Evolutionary conservation across 805 yeast species (phyloP).

Genomic region (Yarrowia deformans): DNA sequence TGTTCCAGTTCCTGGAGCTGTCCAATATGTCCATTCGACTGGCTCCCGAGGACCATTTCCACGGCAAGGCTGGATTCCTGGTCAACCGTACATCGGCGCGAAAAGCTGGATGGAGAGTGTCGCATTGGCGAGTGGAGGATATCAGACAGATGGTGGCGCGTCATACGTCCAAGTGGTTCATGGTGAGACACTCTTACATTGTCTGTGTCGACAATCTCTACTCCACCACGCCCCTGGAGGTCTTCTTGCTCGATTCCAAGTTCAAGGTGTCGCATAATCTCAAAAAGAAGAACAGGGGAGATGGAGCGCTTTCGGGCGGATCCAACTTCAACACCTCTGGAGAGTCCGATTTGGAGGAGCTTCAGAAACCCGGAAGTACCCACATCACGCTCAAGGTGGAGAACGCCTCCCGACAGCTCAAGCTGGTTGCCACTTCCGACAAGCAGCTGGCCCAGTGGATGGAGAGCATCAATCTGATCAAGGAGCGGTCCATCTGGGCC

Average conservation of each 20-base stretch:
- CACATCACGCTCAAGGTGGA: constrained; percentile 47
- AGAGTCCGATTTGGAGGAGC: constrained; percentile 33
- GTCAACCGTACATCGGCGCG: constrained; percentile 82
- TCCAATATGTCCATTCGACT: constrained; percentile 86
- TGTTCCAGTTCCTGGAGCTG: constrained; percentile 87
- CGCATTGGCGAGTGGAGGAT: constrained; percentile 82
- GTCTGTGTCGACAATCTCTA: constrained; percentile 85
- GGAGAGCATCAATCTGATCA: constrained; percentile 73
- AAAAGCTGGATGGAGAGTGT: constrained; percentile 95
- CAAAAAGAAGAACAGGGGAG: constrained; percentile 32
- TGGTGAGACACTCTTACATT: constrained; percentile 83
- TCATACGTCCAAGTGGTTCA: constrained; percentile 90
- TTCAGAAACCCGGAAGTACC: constrained; percentile 15
- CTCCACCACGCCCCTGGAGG: constrained; percentile 89
- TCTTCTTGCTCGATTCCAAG: constrained; percentile 82
- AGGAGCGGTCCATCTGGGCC: constrained; percentile 73
- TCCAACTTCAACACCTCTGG: constrained; percentile 20
- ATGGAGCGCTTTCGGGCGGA: constrained; percentile 40
- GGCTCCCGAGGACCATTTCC: constrained; percentile 79
- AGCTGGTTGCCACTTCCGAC: constrained; percentile 70
- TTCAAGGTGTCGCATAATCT: constrained; percentile 58
- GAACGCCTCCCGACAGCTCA: constrained; percentile 55
- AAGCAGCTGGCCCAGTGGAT: constrained; percentile 86
- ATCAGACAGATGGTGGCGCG: constrained; percentile 86
- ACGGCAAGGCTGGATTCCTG: constrained; percentile 89